Evolutionary conservation across 805 yeast species (phyloP).

Genomic region (Candida sithepensis): DNA sequence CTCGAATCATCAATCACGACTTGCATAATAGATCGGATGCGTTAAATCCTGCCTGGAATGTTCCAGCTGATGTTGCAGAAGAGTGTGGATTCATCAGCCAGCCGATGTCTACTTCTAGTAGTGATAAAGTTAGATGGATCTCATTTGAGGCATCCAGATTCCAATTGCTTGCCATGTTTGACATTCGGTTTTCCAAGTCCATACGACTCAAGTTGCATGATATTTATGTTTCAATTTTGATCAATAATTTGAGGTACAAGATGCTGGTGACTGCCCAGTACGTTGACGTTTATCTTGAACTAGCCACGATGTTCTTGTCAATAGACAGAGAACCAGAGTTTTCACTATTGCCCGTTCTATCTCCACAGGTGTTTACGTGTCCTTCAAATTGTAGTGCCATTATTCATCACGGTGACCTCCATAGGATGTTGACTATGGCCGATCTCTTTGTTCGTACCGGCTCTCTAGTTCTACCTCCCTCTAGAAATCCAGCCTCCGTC

Average conservation of each 20-base stretch:
- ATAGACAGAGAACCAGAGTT: conserved; percentile 87
- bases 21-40: conserved; percentile 26
- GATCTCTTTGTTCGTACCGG: conserved; percentile 60
- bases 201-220: conserved; percentile 58
- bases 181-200: conserved; percentile 67
- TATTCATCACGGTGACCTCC: conserved; percentile 59
- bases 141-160: conserved; percentile 45
- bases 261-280: conserved; percentile 69
- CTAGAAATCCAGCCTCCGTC: not conserved
- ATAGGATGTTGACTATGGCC: conserved; percentile 58
- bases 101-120: not conserved
- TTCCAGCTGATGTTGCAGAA: conserved; percentile 38
- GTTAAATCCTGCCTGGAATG: conserved; percentile 39
- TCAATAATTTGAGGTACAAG: conserved; percentile 56
- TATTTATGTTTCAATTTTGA: conserved; percentile 59
- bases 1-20: conserved; percentile 12
- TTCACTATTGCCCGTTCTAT: conserved; percentile 66
- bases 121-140: not conserved
- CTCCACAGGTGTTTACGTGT: conserved; percentile 86
- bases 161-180: conserved; percentile 60
- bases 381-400: conserved; percentile 73
- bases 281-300: conserved; percentile 74
- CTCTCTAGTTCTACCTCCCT: conserved; percentile 37
- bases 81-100: conserved; percentile 44
- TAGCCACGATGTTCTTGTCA: conserved; percentile 64